phyloP scores from a whole-genome alignment of 129 eudicot genomes.

The Silybum marianum region DNA sequence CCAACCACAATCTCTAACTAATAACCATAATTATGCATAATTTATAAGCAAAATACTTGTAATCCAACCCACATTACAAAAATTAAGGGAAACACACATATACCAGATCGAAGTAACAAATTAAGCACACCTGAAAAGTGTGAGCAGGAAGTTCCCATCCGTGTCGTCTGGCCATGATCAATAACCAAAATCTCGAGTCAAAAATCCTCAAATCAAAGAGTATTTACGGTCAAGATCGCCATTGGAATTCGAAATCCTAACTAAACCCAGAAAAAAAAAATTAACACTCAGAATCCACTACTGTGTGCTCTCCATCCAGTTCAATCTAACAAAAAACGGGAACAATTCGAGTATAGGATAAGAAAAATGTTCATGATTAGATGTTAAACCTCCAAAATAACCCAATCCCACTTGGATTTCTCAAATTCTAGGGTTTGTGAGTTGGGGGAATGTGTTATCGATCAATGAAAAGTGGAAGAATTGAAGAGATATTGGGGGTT shows the following conservation, averaged over 20 bases:
- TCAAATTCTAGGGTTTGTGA: constrained; percentile 42
- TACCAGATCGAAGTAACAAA: constrained; percentile 13
- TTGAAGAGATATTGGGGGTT: constrained; percentile 7
- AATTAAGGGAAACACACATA: not conserved
- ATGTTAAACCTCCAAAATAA: constrained; percentile 16
- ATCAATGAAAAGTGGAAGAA: constrained; percentile 24
- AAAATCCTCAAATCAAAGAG: constrained; percentile 25
- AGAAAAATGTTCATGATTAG: constrained; percentile 24
- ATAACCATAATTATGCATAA: not conserved
- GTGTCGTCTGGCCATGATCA: constrained; percentile 85
- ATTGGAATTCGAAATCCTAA: not conserved
- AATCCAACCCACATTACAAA: constrained; percentile 25
- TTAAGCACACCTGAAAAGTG: constrained; percentile 63
- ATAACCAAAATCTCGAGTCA: constrained; percentile 16
- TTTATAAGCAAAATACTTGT: not conserved
- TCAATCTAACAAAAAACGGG: not conserved
- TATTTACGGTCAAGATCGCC: constrained; percentile 17
- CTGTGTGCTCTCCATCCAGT: not conserved
- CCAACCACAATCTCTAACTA: not conserved
- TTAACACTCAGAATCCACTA: not conserved
- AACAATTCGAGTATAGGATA: not conserved
- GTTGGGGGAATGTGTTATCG: constrained; percentile 20
- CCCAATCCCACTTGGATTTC: constrained; percentile 21
- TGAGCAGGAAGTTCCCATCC: constrained; percentile 99
- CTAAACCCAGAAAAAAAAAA: not conserved